Percentiles rank a stretch among this genome's conserved stretches.
Evolutionary conservation across 1,139 yeast species (phyloP).

Genomic region (Blastobotrys illinoisensis): DNA sequence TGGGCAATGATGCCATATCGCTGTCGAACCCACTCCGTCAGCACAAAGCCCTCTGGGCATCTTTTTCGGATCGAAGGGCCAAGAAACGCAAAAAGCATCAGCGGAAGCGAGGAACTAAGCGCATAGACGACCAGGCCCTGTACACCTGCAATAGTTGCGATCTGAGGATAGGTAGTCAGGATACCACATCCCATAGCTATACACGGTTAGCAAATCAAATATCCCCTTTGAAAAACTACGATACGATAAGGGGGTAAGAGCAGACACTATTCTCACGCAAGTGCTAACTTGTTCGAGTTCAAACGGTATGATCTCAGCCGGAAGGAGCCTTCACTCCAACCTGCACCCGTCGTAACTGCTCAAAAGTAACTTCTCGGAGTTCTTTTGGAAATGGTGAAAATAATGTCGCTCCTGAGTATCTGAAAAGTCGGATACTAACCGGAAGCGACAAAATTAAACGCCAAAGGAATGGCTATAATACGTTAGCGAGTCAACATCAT

Average conservation of each 20-base stretch:
- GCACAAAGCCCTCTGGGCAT: slow-evolving; percentile 86
- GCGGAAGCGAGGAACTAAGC: slow-evolving; percentile 76
- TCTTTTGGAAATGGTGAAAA: neutral
- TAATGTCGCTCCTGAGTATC: neutral
- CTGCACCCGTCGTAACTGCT: slow-evolving; percentile 47
- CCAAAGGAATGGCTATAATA: slow-evolving; percentile 50
- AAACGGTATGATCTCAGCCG: slow-evolving; percentile 73
- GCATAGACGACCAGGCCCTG: slow-evolving; percentile 85
- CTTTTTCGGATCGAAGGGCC: slow-evolving; percentile 76
- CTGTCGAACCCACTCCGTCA: slow-evolving; percentile 91
- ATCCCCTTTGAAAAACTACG: neutral
- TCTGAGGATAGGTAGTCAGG: slow-evolving; percentile 76
- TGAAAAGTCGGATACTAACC: slow-evolving; percentile 48
- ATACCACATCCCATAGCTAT: slow-evolving; percentile 89
- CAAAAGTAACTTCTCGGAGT: neutral
- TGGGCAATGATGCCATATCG: slow-evolving; percentile 72
- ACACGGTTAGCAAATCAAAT: slow-evolving; percentile 10
- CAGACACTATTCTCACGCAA: slow-evolving; percentile 67
- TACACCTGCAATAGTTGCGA: slow-evolving; percentile 79
- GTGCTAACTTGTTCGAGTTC: slow-evolving; percentile 84
- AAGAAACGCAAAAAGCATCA: slow-evolving; percentile 69
- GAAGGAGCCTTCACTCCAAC: slow-evolving; percentile 1
- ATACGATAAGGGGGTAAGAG: slow-evolving; percentile 4
- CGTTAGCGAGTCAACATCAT: slow-evolving; percentile 7
- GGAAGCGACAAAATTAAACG: slow-evolving; percentile 81